Percentiles rank a stretch among this genome's conserved stretches.
These are phyloP conservation scores for Lunularia cruciata DNA, from an alignment of 225 moss, liverwort and hornwort genomes.

Conservation along the genomic window DNA sequence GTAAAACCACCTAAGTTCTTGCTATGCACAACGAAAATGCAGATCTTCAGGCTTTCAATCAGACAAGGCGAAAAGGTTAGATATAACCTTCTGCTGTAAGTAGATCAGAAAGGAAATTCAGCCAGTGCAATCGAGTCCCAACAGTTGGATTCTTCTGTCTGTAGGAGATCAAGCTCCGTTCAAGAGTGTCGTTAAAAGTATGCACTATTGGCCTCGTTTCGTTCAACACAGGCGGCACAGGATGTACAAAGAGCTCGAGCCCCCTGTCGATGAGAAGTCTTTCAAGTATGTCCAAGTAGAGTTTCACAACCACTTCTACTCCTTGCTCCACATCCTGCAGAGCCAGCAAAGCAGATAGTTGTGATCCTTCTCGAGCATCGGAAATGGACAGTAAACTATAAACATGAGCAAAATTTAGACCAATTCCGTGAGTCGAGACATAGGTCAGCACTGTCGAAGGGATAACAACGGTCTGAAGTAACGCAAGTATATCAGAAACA, in stretches of 20 bases:
- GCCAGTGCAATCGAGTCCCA: conserved; percentile 37
- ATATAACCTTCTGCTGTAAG: conserved; percentile 25
- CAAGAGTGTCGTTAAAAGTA: conserved; percentile 35
- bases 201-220: conserved; percentile 40
- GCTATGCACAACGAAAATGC: too few species aligned
- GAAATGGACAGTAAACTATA: too few species aligned
- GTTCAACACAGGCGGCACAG: conserved; percentile 40
- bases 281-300: conserved; percentile 36
- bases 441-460: too few species aligned
- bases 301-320: conserved; percentile 26
- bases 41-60: too few species aligned
- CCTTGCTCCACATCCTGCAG: conserved; percentile 37
- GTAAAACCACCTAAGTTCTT: neutral
- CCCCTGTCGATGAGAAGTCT: conserved; percentile 29
- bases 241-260: conserved; percentile 48
- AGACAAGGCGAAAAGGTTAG: neutral
- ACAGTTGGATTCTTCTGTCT: conserved; percentile 13
- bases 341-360: neutral
- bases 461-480: too few species aligned
- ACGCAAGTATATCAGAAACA: neutral
- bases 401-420: too few species aligned
- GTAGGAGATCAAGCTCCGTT: conserved; percentile 23
- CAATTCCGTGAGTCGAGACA: too few species aligned
- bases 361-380: too few species aligned
- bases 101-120: conserved; percentile 34